Evolutionary conservation across 2,329 filamentous ascomycete species (phyloP).

Genomic region (Dothideomycetidae sp.): DNA sequence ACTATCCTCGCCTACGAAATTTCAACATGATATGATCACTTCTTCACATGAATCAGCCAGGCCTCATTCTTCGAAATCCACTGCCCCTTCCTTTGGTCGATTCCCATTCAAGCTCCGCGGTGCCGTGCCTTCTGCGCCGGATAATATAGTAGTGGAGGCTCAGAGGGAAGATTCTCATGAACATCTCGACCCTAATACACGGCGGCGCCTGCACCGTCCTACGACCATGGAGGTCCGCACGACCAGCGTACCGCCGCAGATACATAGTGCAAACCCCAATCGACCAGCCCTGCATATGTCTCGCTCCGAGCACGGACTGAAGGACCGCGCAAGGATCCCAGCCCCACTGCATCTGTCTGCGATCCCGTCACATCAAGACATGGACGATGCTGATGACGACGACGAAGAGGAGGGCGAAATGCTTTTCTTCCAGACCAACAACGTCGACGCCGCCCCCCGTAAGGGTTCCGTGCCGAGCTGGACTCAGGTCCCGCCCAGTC

Average conservation of each 20-base stretch:
- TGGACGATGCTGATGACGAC: not conserved
- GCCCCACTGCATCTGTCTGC: not conserved
- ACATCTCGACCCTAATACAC: not conserved
- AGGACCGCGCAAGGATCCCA: not conserved
- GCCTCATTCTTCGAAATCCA: constrained; percentile 15
- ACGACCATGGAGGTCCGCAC: constrained; percentile 31
- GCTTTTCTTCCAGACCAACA: constrained; percentile 7
- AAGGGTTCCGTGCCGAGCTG: too few relatives aligned
- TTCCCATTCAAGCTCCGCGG: constrained; percentile 8
- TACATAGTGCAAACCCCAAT: constrained; percentile 20
- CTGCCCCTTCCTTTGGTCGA: constrained; percentile 5
- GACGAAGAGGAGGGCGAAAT: constrained; percentile 3
- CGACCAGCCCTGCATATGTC: constrained; percentile 12
- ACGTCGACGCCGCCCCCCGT: constrained; percentile 3
- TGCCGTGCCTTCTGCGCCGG: constrained; percentile 8
- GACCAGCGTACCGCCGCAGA: constrained; percentile 26
- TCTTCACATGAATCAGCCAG: constrained; percentile 8
- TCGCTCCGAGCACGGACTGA: not conserved
- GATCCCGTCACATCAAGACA: not conserved
- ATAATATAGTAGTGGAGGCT: constrained; percentile 1
- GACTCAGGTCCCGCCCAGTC: constrained; percentile 2
- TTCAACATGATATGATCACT: too few relatives aligned
- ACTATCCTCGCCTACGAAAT: constrained; percentile 1
- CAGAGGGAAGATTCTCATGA: constrained; percentile 10
- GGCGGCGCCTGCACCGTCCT: constrained; percentile 19